Evolutionary conservation across 768 basidiomycete species (phyloP), one percentile per base, ranked within the genome.

Genomic region (Boletus rubescentipes): DNA sequence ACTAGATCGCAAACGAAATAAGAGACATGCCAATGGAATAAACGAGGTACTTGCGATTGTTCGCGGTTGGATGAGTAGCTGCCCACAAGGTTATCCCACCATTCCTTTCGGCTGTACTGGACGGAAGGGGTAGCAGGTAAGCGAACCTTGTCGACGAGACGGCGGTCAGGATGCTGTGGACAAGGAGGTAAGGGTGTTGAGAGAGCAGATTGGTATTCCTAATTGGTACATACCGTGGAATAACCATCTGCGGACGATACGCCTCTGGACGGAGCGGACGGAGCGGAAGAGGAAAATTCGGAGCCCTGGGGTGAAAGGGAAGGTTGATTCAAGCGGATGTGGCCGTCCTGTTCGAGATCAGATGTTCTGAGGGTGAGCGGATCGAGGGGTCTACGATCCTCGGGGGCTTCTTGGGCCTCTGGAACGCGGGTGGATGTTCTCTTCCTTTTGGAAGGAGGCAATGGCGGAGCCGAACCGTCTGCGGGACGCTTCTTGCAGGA

Each of bases 401-500:
- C 63, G 38, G 53, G 23, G 2, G 12, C 38, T 36, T 75, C 69
- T 55, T 71, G 71, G 38, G 61, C 52, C 50, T 76, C 76, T 41
- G 71, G 56, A 48, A 64, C 44, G 47, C 63, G 67, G 50, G 70
- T 61, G 1, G 56, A 49, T 21, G 73, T 74, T 54, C 79, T 76
- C 66, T 78, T 83, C 65, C 81, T 78, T 70, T 85, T 85, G 46
- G 78, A 67, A 52, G 80, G 73, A 53, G 82, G 77, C 15, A 77
- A 66, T 49, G 69, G 73, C 58, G 79, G 74, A 48, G 75, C 79
- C 57, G 85, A 83, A 35, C 79, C 73, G 48, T 80, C 78, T 34
- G 77, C 71, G 34, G 82, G 79, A 54, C 87, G 78, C 77, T 89
- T 91, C 82, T 91, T 91, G 79, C 88, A 91, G 51, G 86, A 86